Evolutionary conservation across 2,329 filamentous ascomycete species (phyloP).

Genomic region (Clonostachys solani): DNA sequence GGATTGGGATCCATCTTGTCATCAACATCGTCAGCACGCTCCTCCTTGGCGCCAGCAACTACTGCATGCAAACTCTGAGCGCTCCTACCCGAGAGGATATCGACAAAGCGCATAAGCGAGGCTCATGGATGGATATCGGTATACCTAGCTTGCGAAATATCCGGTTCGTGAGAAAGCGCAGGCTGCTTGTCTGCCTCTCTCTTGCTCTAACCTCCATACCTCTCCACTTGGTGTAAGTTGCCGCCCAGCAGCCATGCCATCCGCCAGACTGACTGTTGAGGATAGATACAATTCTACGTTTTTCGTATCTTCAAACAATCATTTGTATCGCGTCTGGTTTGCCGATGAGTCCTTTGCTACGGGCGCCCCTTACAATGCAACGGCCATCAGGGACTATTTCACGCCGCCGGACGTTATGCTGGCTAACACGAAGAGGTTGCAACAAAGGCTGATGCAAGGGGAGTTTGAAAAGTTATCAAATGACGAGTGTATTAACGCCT

Average conservation of each 20-base stretch:
- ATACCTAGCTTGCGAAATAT: conserved; percentile 12
- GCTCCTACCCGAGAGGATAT: conserved; percentile 25
- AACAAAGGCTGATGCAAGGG: too few relatives aligned
- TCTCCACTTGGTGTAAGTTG: neutral
- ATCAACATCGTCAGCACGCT: conserved; percentile 9
- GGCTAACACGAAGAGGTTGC: too few relatives aligned
- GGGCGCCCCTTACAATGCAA: too few relatives aligned
- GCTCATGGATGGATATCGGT: conserved; percentile 13
- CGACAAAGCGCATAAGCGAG: conserved; percentile 10
- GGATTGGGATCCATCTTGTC: neutral
- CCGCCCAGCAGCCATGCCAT: neutral
- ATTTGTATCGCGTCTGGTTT: neutral
- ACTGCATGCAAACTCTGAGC: conserved; percentile 25
- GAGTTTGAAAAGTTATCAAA: neutral
- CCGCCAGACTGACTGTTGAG: neutral
- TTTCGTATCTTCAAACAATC: neutral
- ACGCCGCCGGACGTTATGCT: too few relatives aligned
- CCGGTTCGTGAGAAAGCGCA: neutral
- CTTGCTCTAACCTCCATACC: neutral
- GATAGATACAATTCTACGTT: neutral
- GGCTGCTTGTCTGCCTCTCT: too few relatives aligned
- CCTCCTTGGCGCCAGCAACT: conserved; percentile 26
- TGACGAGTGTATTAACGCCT: neutral
- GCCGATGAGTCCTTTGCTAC: neutral
- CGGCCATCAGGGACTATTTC: too few relatives aligned